phyloP scores from a whole-genome alignment of 352 stramenopile genomes.

The Pythium periplocum region DNA sequence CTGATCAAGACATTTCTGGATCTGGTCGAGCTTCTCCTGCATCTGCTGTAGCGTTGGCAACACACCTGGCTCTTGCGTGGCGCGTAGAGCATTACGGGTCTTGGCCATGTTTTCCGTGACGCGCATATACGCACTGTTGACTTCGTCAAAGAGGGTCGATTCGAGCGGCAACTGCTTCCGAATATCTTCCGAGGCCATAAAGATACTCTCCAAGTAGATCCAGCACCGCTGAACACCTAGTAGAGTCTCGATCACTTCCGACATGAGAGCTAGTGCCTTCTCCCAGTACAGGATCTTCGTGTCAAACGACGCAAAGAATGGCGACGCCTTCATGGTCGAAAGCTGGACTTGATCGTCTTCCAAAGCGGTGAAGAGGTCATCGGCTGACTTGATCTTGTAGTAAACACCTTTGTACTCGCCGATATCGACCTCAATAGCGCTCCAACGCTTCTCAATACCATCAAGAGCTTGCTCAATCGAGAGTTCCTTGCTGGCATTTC shows the following conservation, averaged over 20 bases:
- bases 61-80: slow-evolving; percentile 54
- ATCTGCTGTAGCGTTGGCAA: slow-evolving; percentile 68
- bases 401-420: slow-evolving; percentile 91
- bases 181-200: slow-evolving; percentile 94
- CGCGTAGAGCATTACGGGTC: slow-evolving; percentile 68
- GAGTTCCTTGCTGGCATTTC: slow-evolving; percentile 90
- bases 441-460: slow-evolving; percentile 87
- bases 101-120: slow-evolving; percentile 77
- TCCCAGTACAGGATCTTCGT: slow-evolving; percentile 89
- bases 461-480: slow-evolving; percentile 89
- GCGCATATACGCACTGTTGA: slow-evolving; percentile 71
- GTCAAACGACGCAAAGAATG: slow-evolving; percentile 91
- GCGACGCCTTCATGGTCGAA: slow-evolving; percentile 91
- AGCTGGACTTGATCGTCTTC: slow-evolving; percentile 91
- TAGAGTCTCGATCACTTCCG: slow-evolving; percentile 88
- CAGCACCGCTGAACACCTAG: slow-evolving; percentile 90
- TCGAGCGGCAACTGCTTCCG: slow-evolving; percentile 90
- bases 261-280: slow-evolving; percentile 75
- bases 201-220: slow-evolving; percentile 95
- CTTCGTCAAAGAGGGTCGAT: slow-evolving; percentile 81
- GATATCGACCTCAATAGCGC: slow-evolving; percentile 86
- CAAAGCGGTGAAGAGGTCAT: slow-evolving; percentile 89
- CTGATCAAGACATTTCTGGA: slow-evolving; percentile 85
- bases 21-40: slow-evolving; percentile 85
- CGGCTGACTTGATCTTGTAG: slow-evolving; percentile 89